Percentiles rank a stretch among this genome's conserved stretches.
Evolutionary conservation across 2,329 filamentous ascomycete genomes (phyloP).

Genomic region (Purpureocillium takamizusanense): DNA sequence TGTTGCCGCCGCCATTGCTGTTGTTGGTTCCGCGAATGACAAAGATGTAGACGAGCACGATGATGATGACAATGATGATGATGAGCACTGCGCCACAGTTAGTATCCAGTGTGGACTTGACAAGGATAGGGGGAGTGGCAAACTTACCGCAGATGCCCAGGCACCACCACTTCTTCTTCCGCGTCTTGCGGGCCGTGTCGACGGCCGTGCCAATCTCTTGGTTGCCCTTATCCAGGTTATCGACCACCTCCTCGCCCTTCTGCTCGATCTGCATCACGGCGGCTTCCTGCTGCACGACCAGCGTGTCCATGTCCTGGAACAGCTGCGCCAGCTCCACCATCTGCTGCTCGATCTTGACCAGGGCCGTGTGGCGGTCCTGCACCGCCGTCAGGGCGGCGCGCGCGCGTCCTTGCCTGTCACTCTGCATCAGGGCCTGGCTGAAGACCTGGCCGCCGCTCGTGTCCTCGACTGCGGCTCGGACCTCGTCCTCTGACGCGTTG

Average conservation of each 20-base stretch:
- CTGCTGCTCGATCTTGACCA: conserved; percentile 86
- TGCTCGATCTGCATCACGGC: conserved; percentile 74
- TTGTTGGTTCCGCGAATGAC: conserved; percentile 22
- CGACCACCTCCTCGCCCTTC: conserved; percentile 76
- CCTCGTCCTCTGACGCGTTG: conserved; percentile 69
- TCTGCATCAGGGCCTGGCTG: conserved; percentile 75
- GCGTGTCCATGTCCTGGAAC: conserved; percentile 80
- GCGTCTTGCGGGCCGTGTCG: conserved; percentile 66
- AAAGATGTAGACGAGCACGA: conserved; percentile 40
- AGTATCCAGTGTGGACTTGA: conserved; percentile 8
- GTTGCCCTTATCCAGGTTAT: conserved; percentile 79
- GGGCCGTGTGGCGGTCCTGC: conserved; percentile 71
- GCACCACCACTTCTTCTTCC: conserved; percentile 97
- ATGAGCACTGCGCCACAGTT: conserved; percentile 36
- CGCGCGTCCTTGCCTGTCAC: conserved; percentile 72
- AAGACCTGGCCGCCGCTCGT: conserved; percentile 71
- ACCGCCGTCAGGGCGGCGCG: conserved; percentile 72
- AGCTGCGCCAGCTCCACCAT: conserved; percentile 81
- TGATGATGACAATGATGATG: conserved; percentile 38
- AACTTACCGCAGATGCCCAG: conserved; percentile 59
- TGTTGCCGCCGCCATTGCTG: too few relatives aligned
- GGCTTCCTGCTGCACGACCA: conserved; percentile 80
- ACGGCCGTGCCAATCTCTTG: conserved; percentile 76
- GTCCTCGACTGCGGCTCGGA: conserved; percentile 68
- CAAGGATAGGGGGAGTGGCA: not conserved